Evolutionary conservation across 106 monocot species (phyloP), one percentile per base, ranked within the genome.

Genomic region (Iris macrosiphon): DNA sequence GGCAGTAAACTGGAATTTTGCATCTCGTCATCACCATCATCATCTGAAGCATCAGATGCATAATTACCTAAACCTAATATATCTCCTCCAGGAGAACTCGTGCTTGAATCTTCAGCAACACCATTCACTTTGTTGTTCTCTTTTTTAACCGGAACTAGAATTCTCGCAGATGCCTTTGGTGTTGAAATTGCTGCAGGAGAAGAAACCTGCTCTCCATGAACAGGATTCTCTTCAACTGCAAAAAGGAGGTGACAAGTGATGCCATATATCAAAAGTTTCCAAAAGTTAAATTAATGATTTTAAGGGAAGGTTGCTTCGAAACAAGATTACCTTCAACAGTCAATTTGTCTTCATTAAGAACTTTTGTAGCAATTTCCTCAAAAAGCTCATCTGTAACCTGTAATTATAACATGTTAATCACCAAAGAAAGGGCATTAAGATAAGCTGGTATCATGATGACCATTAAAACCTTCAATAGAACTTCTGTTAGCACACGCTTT

Each of bases 381-480:
- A 86, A 86, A 65, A 86, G 80, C 57, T 86, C 81, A 77, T 86
- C 77, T 58, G 86, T 86, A 11, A 86, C 86, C 86, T 86, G 70
- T 62, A 47, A 53, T 30, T 15, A 40, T 45, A 29, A 45, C 37
- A 34, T 40, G 15, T 62, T 68, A 6, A 73, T 32, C n/a, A 49
- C 6, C 16, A 47, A 31, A 22, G 7, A 17, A 3, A 48, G 10
- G 11, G 19, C 14, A 25, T 18, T 17, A 23, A 40, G 45, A 7
- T 15, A 30, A 23, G 8, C 9, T 30, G n/a, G 32, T 3, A 41
- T 63, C 25, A 31, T 52, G 20, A 15, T 26, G 7, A 19, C 14
- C 47, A 57, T 25, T 13, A 67, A 39, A 53, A 86, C 85, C 80
- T 85, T 80, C 64, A 85, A 49, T 48, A 85, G 76, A 52, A 85